Conservation (phyloP, 306 rosid genomes). For the Datisca glomerata region DNA sequence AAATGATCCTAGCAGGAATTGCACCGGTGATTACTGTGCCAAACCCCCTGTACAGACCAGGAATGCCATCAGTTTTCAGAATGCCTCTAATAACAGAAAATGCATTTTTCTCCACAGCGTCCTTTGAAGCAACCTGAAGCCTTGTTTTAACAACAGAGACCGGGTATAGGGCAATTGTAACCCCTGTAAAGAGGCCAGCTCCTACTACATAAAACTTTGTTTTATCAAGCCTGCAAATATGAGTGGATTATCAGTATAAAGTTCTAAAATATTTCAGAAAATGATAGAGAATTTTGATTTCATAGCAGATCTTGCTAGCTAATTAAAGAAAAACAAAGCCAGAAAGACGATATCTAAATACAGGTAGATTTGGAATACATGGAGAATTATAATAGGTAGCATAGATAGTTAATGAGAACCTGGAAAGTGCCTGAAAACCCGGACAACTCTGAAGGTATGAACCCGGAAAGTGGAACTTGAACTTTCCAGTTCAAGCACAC, state of each 20-base stretch:
- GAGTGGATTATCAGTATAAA: conserved; percentile 9
- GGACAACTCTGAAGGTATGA: too few relatives aligned
- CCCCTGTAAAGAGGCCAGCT: conserved; percentile 81
- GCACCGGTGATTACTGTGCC: conserved; percentile 77
- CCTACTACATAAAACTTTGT: conserved; percentile 72
- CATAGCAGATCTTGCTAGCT: neutral
- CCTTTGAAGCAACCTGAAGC: conserved; percentile 76
- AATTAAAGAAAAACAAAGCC: neutral
- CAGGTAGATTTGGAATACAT: neutral
- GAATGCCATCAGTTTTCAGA: conserved; percentile 67
- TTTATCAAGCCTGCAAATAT: conserved; percentile 70
- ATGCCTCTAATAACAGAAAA: conserved; percentile 59
- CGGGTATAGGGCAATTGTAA: conserved; percentile 77
- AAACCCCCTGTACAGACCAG: conserved; percentile 83
- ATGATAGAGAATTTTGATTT: too few relatives aligned
- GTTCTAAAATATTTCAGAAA: neutral
- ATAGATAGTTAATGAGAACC: too few relatives aligned
- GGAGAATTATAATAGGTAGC: too few relatives aligned
- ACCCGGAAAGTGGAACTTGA: too few relatives aligned
- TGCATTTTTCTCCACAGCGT: conserved; percentile 55
- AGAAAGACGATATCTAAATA: neutral
- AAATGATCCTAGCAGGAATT: conserved; percentile 72
- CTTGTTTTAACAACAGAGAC: conserved; percentile 84
- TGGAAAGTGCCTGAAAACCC: too few relatives aligned
- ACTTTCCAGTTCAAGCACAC: too few relatives aligned